Evolutionary conservation across 2,329 filamentous ascomycete species (phyloP), one percentile per base, ranked within the genome.

Genomic region (Parascedosporium putredinis): DNA sequence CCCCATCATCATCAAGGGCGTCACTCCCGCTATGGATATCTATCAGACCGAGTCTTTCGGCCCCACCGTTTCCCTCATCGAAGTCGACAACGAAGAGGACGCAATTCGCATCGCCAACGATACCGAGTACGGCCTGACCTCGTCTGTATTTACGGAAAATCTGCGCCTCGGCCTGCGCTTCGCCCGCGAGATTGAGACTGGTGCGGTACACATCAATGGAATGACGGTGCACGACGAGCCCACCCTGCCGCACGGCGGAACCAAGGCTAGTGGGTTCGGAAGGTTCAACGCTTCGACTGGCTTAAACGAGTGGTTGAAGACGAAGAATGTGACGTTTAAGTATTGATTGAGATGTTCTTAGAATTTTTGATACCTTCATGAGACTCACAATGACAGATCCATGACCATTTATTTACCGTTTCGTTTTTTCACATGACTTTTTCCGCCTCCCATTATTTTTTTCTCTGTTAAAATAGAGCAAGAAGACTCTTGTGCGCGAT

Each of bases 41-140:
- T 91, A 84, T 65, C 68, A 76, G 56, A 81, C 76, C 1, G 88
- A 94, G 65, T 84, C 79, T 1, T 94, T 94, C 58, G 88, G 86
- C 0, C 87, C 88, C 0, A 80, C 78, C 0, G 84, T 89, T 1
- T 81, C 79, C 14, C 59, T 93, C 18, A 76, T 84, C 12, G 70
- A 76, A 20, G 73, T 90, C 23, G 72, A 79, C n/a, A 71, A 67
- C 2, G 83, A 87, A 44, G 84, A 88, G 27, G 83, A 89, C 55
- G 87, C 86, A 0, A 64, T 93, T 22, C 67, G 72, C 25, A 68
- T 91, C 16, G 86, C 87, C 12, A 94, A 95, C 60, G 85, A 91
- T 57, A 88, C 84, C 1, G 84, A 88, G 46, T 93, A 89, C 60
- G 88, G 88, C 3, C 73, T 94, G 8, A 71, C 73, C 2, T 75